phyloP scores from a whole-genome alignment of 78 protist species.

The Cavenderia fasciculata region DNA sequence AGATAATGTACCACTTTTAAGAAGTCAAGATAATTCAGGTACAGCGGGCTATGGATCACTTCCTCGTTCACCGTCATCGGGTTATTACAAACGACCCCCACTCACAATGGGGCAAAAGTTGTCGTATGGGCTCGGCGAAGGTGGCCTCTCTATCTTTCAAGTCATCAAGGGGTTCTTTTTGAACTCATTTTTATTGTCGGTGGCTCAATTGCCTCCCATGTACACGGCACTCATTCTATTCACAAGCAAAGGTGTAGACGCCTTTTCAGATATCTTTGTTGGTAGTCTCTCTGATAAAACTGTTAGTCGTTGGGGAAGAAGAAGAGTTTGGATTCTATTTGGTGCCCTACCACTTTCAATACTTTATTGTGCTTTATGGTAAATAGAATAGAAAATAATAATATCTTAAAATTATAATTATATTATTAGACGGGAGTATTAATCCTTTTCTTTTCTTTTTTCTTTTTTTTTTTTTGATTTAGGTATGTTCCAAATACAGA shows the following conservation, averaged over 20 bases:
- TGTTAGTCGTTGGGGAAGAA: conserved; percentile 55
- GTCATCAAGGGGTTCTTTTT: conserved; percentile 69
- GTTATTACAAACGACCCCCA: not conserved
- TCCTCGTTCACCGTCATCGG: not conserved
- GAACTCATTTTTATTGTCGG: conserved; percentile 43
- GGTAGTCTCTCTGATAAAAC: conserved; percentile 64
- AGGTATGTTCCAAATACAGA: not conserved
- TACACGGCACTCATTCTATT: conserved; percentile 60
- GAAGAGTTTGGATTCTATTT: conserved; percentile 74
- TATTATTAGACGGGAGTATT: too few relatives aligned
- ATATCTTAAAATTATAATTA: too few relatives aligned
- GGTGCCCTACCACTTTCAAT: conserved; percentile 52
- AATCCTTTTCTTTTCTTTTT: too few relatives aligned
- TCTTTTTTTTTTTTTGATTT: too few relatives aligned
- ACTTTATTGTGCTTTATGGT: conserved; percentile 57
- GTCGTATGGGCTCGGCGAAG: conserved; percentile 38
- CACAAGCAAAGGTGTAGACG: conserved; percentile 67
- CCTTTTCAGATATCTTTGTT: conserved; percentile 53
- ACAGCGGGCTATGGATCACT: not conserved
- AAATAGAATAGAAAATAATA: too few relatives aligned
- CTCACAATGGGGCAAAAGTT: not conserved
- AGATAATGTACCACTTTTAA: conserved; percentile 10
- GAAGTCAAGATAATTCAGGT: not conserved
- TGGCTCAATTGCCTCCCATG: conserved; percentile 37
- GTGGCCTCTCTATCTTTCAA: conserved; percentile 49